Conservation (phyloP, 495 filamentous ascomycete genomes). For the Podospora bellae-mahoneyi region DNA sequence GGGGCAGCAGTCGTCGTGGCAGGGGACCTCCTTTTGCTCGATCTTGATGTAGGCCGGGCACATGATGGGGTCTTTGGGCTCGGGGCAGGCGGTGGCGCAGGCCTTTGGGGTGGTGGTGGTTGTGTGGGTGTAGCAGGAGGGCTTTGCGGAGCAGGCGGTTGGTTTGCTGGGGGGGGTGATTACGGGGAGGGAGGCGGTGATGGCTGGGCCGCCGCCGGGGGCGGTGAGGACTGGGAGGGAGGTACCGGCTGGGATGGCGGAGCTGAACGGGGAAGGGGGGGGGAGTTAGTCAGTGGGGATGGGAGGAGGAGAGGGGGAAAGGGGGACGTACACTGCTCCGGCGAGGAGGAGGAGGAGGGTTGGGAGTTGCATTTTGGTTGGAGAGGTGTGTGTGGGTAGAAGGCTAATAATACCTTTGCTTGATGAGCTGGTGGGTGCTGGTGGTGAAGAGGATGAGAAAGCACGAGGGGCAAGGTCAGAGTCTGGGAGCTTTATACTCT, state of each 20-base stretch:
- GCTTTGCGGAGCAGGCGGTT: neutral
- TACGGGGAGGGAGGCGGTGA: slow-evolving; percentile 3
- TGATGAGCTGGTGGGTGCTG: neutral
- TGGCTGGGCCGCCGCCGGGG: neutral
- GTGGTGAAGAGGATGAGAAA: slow-evolving; percentile 1
- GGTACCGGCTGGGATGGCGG: slow-evolving; percentile 4
- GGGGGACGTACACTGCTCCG: slow-evolving; percentile 5
- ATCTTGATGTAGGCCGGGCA: slow-evolving; percentile 33
- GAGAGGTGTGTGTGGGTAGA: too few relatives aligned
- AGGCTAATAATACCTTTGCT: too few relatives aligned
- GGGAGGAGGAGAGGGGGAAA: neutral
- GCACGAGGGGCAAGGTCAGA: neutral
- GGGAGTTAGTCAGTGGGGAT: neutral
- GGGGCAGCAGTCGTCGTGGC: slow-evolving; percentile 41
- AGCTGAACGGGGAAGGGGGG: neutral
- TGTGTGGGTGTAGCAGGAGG: slow-evolving; percentile 26
- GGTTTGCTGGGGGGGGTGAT: neutral
- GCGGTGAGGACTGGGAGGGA: neutral
- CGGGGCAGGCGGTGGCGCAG: slow-evolving; percentile 10
- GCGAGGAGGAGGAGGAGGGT: slow-evolving; percentile 3
- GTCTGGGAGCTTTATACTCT: neutral
- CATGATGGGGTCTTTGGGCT: slow-evolving; percentile 7
- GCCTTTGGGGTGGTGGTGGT: slow-evolving; percentile 11
- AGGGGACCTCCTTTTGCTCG: slow-evolving; percentile 34
- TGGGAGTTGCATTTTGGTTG: slow-evolving; percentile 6